Conservation (phyloP, 345 rosid genomes). For the Aquilaria yunnanensis region DNA sequence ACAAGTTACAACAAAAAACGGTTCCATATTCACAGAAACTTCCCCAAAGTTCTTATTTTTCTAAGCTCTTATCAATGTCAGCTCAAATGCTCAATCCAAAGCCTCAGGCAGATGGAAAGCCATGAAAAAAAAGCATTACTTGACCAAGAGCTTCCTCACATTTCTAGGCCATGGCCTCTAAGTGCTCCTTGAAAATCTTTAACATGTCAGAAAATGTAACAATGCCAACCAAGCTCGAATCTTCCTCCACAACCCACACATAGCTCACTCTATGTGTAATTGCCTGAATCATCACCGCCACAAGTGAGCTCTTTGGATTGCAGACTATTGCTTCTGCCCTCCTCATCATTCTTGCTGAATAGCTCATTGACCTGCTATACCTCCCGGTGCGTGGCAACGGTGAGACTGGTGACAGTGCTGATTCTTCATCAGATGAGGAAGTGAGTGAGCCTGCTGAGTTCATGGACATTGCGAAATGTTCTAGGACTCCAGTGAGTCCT, state of each 20-base stretch:
- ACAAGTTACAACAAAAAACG: neutral
- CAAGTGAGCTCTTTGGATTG: conserved; percentile 62
- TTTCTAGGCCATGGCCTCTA: conserved; percentile 22
- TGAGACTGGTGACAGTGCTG: conserved; percentile 13
- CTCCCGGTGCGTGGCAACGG: conserved; percentile 24
- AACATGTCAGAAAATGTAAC: conserved; percentile 68
- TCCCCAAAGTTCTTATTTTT: neutral
- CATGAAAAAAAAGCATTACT: neutral
- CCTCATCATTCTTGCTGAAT: conserved; percentile 69
- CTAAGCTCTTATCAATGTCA: conserved; percentile 5
- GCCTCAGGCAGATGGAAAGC: conserved; percentile 11
- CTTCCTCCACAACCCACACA: conserved; percentile 82
- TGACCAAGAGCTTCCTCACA: conserved; percentile 2
- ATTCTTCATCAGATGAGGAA: conserved; percentile 69
- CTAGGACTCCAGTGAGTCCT: conserved; percentile 43
- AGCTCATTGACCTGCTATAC: conserved; percentile 53
- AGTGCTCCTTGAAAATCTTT: conserved; percentile 56
- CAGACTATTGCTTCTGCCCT: conserved; percentile 79
- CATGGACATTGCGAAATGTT: conserved; percentile 28
- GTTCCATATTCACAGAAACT: conserved; percentile 13
- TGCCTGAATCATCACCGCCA: conserved; percentile 93
- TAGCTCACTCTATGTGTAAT: conserved; percentile 71
- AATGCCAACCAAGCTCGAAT: conserved; percentile 68
- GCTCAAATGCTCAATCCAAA: conserved; percentile 11
- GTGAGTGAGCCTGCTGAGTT: conserved; percentile 15